Evolutionary conservation across 2,329 filamentous ascomycete species (phyloP), one percentile per base, ranked within the genome.

Genomic region (Colletotrichum acutatum): DNA sequence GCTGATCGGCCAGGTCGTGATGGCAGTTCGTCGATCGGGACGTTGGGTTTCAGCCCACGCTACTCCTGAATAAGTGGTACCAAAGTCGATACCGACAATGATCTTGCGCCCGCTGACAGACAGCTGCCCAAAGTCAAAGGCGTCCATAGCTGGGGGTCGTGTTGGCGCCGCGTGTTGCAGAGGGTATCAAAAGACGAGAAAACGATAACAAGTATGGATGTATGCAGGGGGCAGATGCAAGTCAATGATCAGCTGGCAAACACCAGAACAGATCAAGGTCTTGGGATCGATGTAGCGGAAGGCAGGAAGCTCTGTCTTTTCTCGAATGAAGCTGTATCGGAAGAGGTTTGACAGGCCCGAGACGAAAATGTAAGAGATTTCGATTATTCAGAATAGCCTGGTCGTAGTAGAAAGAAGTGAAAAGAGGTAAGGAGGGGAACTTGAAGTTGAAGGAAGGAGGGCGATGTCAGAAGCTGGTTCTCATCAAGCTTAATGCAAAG

Each of bases 21-120:
- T 81, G 59, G 84, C 79, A 67, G 82, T 80, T 26, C 83, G 82
- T 56, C 83, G 79, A 75, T 86, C 83, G 14, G 83, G 81, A 69
- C 83, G 72, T 61, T 83, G 75, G 1, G 85, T 85, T 71, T 86
- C 83, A 54, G 84, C 84, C 85, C 86, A 90, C 34, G 86, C 86
- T n/a, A 89, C 82, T 34, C 87, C 87, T 16, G 87, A 88, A 77
- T 86, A 90, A 5, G 88, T 90, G 14, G 88, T 90, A 30, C 88
- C 88, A 75, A 90, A 89, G 76, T 90, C 88, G 71, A 90, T 86
- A 24, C 86, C 87, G 74, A 89, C 83, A 64, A 89, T 83, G 73
- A 89, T 84, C 77, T 82, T 85, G 76, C 83, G 82, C 28, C 82
- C 81, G 30, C 74, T 76, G 53, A 80, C 75, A 32, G 77, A 77